A percentile compares a stretch with the other conserved stretches of the same genome.
These are phyloP conservation scores for Cladophialophora bantiana DNA, from an alignment of 2,329 filamentous ascomycete genomes.

Conservation along the genomic window DNA sequence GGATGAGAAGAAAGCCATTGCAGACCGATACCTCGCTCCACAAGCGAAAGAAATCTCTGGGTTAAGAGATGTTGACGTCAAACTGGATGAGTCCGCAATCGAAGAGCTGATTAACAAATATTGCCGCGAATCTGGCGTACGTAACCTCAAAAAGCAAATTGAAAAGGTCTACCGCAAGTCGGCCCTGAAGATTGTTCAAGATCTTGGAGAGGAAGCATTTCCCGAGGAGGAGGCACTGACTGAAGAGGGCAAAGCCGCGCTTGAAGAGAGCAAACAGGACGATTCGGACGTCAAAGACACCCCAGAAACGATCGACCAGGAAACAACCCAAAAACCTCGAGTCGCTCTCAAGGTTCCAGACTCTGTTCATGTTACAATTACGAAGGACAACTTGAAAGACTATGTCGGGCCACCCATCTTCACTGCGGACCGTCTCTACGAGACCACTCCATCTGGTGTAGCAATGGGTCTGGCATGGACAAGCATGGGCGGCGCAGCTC, in stretches of 20 bases:
- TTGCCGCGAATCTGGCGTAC: slow-evolving; percentile 94
- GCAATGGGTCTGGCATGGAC: slow-evolving; percentile 99
- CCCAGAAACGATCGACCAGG: slow-evolving; percentile 61
- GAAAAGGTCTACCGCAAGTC: slow-evolving; percentile 99
- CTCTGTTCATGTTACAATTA: slow-evolving; percentile 82
- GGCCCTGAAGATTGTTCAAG: slow-evolving; percentile 94
- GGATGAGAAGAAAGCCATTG: slow-evolving; percentile 99
- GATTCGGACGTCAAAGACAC: slow-evolving; percentile 67
- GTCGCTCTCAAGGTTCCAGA: slow-evolving; percentile 84
- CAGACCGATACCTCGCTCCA: slow-evolving; percentile 88
- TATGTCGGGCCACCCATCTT: slow-evolving; percentile 96
- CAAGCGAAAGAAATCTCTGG: slow-evolving; percentile 94
- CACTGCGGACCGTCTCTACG: slow-evolving; percentile 93
- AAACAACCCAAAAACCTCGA: slow-evolving; percentile 71
- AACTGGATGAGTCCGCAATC: slow-evolving; percentile 83
- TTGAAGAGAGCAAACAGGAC: slow-evolving; percentile 74
- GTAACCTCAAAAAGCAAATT: slow-evolving; percentile 98
- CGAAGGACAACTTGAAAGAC: slow-evolving; percentile 89
- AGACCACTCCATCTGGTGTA: slow-evolving; percentile 89
- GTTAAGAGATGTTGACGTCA: slow-evolving; percentile 87
- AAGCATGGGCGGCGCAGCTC: slow-evolving; percentile 90
- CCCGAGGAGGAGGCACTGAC: slow-evolving; percentile 83
- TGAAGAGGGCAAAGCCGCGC: slow-evolving; percentile 80
- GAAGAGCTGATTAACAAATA: slow-evolving; percentile 98
- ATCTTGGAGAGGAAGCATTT: slow-evolving; percentile 83